Evolutionary conservation across 2,329 filamentous ascomycete species (phyloP), one percentile per base, ranked within the genome.

Genomic region (Colletotrichum ledebouriae): DNA sequence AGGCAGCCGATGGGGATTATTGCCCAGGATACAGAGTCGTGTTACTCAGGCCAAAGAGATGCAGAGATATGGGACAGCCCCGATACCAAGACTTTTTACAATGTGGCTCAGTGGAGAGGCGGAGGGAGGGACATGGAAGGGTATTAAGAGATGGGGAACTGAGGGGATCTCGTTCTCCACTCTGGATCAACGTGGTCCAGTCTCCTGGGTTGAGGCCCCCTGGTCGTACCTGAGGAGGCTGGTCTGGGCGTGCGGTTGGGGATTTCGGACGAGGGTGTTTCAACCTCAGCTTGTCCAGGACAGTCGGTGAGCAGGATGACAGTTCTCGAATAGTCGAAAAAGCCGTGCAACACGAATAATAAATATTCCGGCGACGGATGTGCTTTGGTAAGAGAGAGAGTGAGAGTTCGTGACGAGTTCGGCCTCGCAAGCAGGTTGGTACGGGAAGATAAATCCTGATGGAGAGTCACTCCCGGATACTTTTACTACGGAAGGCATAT

Each of bases 251-350:
- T 63, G 33, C 15, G 59, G 58, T 33, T 29, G 42, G 60, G 20
- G 29, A 15, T 65, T 67, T 52, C 52, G 60, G 60, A 62, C 64
- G 60, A 59, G 53, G 46, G 47, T 17, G 65, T 68, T 68, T 68
- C 65, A 68, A 68, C 65, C 10, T 59, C 52, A 64, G 64, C 52
- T 53, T 57, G n/a, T 22, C 39, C 37, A 46, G 39, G 41, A 37
- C 49, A 25, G 63, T 37, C 22, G 22, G 47, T 39, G 59, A 17
- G 37, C n/a, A 22, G 15, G 12, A 15, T 47, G 11, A 25, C 22
- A 44, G 5, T 25, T 42, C 20, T 25, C 12, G 41, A 53, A 33
- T n/a, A 25, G 34, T 50, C 20, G 22, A 20, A 29, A 9, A 29
- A 29, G 29, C 6, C 29, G 29, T 29, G 29, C 29, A 29, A 29